Evolutionary conservation across 331 rosid species (phyloP).

Genomic region (Arachis monticola): DNA sequence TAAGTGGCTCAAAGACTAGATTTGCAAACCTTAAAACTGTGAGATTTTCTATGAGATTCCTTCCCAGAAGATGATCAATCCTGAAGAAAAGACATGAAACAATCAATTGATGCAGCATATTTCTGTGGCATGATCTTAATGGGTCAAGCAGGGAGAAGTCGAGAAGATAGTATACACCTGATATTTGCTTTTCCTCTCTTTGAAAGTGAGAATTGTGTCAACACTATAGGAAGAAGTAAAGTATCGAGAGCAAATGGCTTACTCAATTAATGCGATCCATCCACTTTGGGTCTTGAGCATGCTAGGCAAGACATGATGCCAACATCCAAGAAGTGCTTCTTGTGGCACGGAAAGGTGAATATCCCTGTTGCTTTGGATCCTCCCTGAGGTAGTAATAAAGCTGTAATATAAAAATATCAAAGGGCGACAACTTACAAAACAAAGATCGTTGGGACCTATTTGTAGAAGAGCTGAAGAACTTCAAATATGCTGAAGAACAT

Average conservation of each 20-base stretch:
- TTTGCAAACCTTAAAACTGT: constrained; percentile 93
- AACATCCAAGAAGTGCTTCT: constrained; percentile 86
- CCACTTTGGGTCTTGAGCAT: constrained; percentile 83
- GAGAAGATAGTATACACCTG: constrained; percentile 58
- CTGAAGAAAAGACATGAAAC: constrained; percentile 53
- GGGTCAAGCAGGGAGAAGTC: constrained; percentile 22
- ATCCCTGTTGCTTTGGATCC: constrained; percentile 78
- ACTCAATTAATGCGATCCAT: constrained; percentile 93
- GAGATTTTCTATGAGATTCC: constrained; percentile 92
- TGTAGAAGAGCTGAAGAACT: constrained; percentile 28
- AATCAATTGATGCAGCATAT: constrained; percentile 21
- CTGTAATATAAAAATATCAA: constrained; percentile 51
- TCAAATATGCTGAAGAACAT: constrained; percentile 1
- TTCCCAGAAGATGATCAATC: constrained; percentile 95
- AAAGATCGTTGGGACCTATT: constrained; percentile 25
- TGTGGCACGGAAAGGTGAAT: constrained; percentile 96
- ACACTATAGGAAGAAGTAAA: constrained; percentile 72
- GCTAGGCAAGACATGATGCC: constrained; percentile 69
- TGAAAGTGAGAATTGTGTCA: constrained; percentile 79
- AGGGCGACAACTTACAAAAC: constrained; percentile 35
- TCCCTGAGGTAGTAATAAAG: constrained; percentile 68
- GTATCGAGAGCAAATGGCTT: constrained; percentile 86
- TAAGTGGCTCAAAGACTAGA: constrained; percentile 88
- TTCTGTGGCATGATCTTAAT: constrained; percentile 23
- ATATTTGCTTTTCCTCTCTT: constrained; percentile 86